A percentile compares a stretch with the other conserved stretches of the same genome.
Evolutionary conservation across 2,329 filamentous ascomycete species (phyloP).

Genomic region (Aspergillus sergii): DNA sequence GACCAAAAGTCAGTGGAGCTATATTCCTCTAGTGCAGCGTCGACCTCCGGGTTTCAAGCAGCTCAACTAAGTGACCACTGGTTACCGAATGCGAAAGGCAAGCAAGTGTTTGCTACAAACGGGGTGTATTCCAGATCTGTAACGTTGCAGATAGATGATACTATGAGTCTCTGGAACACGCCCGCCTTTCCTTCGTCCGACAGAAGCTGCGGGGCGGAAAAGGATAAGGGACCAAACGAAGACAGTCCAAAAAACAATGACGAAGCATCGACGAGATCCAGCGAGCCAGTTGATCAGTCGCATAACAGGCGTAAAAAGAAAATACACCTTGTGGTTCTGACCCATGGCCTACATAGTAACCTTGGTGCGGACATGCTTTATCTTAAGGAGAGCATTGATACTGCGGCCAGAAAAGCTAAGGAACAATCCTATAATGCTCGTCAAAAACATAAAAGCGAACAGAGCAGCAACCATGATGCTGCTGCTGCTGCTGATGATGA

Average conservation of each 20-base stretch:
- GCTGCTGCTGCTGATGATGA: background rate
- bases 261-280: constrained; percentile 12
- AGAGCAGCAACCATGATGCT: constrained; percentile 16
- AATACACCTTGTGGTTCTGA: constrained; percentile 87
- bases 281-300: constrained; percentile 13
- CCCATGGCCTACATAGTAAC: constrained; percentile 94
- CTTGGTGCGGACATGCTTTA: constrained; percentile 95
- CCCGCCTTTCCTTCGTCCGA: constrained; percentile 72
- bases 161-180: constrained; percentile 88
- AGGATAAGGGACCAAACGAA: constrained; percentile 28
- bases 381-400: constrained; percentile 95
- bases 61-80: constrained; percentile 78
- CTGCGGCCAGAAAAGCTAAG: constrained; percentile 71
- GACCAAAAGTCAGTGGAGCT: constrained; percentile 81
- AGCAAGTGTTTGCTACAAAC: constrained; percentile 63
- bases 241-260: constrained; percentile 19
- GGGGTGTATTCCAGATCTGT: constrained; percentile 86
- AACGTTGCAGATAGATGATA: constrained; percentile 80
- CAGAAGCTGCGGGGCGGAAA: constrained; percentile 41
- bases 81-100: constrained; percentile 57
- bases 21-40: constrained; percentile 60
- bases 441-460: constrained; percentile 55
- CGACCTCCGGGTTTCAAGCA: constrained; percentile 54
- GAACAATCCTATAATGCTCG: constrained; percentile 49
- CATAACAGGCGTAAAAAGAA: constrained; percentile 41